Conservation (phyloP, 2,329 filamentous ascomycete species). For the Aureobasidium vineae region DNA sequence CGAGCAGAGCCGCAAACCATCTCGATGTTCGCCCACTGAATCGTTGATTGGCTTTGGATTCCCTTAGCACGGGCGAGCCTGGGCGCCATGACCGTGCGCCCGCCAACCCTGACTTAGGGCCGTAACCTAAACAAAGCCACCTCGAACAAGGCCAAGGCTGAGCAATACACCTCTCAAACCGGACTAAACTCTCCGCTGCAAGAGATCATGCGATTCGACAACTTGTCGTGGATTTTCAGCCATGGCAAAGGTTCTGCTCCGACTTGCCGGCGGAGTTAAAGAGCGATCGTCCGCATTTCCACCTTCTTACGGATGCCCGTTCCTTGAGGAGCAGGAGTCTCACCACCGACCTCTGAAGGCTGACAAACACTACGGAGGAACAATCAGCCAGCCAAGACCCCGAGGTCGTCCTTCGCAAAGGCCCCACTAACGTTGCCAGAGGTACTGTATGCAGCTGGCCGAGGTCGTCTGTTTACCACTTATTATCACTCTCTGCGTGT, state of each 20-base stretch:
- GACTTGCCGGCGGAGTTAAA: neutral
- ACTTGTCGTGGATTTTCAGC: neutral
- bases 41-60: constrained; percentile 1
- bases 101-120: constrained; percentile 6
- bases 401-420: neutral
- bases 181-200: neutral
- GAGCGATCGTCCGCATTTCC: neutral
- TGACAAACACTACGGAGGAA: constrained; percentile 1
- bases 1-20: neutral
- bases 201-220: constrained; percentile 15
- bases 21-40: neutral
- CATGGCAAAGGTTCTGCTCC: neutral
- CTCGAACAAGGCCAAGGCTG: neutral
- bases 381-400: neutral
- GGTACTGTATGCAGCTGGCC: constrained; percentile 16
- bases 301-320: neutral
- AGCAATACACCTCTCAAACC: neutral
- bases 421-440: constrained; percentile 18
- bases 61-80: neutral
- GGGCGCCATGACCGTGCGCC: neutral
- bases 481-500: too few relatives aligned
- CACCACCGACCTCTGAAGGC: neutral
- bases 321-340: neutral
- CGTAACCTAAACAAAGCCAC: constrained; percentile 19
- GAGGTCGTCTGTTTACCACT: neutral